A percentile compares a stretch with the other conserved stretches of the same genome.
These are phyloP conservation scores for Aspergillus awamori DNA, from an alignment of 2,329 filamentous ascomycete genomes.

Conservation along the genomic window DNA sequence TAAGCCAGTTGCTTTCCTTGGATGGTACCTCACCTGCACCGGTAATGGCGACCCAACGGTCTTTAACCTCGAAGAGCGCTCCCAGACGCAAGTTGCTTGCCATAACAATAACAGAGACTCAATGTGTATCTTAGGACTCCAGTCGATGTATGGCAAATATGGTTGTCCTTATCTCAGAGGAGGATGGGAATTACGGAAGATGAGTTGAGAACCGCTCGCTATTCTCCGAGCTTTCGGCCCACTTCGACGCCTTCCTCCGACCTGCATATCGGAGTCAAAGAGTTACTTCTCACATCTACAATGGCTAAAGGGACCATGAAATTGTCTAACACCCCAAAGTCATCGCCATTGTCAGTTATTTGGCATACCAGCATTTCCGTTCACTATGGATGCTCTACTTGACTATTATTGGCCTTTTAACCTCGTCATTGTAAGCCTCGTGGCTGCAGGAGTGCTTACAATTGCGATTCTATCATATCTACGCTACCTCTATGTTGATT, in stretches of 20 bases:
- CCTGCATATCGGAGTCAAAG: neutral
- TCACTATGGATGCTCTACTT: neutral
- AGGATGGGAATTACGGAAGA: too few species aligned
- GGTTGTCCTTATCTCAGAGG: neutral
- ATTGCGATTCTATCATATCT: neutral
- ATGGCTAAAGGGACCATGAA: too few species aligned
- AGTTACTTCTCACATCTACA: neutral
- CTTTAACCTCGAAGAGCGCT: neutral
- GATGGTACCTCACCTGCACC: neutral
- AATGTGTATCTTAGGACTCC: too few species aligned
- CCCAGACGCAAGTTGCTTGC: neutral
- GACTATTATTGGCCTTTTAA: neutral
- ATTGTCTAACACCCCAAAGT: too few species aligned
- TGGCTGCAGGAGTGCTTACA: neutral
- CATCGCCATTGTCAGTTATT: too few species aligned
- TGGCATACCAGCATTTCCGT: neutral
- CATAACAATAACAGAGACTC: neutral
- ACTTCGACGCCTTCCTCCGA: neutral
- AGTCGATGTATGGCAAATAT: neutral
- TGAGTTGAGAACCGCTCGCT: neutral
- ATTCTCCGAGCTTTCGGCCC: neutral
- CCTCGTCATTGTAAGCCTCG: neutral
- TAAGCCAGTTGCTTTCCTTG: neutral
- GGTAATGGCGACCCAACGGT: neutral
- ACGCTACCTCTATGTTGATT: neutral